These are phyloP conservation scores for Lodderomyces metapsilosis DNA, from an alignment of 1,139 yeast genomes.

Conservation along the genomic window DNA sequence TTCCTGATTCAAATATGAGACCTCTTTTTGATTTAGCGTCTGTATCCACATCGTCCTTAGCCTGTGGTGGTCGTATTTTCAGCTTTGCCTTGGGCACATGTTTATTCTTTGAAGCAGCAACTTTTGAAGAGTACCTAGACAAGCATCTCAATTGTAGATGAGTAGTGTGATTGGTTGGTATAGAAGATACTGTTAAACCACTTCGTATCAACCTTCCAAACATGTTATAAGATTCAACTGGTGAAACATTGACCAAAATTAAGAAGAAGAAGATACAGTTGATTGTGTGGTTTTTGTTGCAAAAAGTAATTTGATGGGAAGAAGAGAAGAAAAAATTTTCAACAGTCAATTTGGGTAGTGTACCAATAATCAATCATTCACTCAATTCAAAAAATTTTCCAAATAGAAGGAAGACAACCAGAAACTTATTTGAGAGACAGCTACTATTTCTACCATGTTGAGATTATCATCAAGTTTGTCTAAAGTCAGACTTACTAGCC, in stretches of 20 bases:
- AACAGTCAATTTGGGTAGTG: not conserved
- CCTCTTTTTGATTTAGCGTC: not conserved
- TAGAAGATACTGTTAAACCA: not conserved
- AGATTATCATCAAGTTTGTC: slow-evolving; percentile 6
- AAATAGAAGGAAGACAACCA: no score
- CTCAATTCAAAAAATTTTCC: not conserved
- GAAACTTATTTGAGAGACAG: no score
- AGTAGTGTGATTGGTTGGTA: not conserved
- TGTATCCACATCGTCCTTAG: not conserved
- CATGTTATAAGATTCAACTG: not conserved
- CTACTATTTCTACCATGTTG: slow-evolving; percentile 3
- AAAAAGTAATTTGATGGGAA: not conserved
- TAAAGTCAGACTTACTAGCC: not conserved
- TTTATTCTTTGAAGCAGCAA: not conserved
- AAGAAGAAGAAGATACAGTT: not conserved
- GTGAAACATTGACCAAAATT: not conserved
- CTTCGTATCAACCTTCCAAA: not conserved
- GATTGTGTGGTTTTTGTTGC: not conserved
- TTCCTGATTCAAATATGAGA: slow-evolving; percentile 18
- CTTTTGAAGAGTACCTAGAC: slow-evolving; percentile 7
- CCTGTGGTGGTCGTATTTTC: not conserved
- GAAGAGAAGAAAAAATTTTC: not conserved
- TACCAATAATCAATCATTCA: not conserved
- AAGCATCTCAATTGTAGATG: slow-evolving; percentile 1
- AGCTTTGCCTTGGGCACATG: not conserved